These are phyloP conservation scores for Barbatosphaeria neglecta DNA, from an alignment of 495 filamentous ascomycete genomes.

Conservation along the genomic window DNA sequence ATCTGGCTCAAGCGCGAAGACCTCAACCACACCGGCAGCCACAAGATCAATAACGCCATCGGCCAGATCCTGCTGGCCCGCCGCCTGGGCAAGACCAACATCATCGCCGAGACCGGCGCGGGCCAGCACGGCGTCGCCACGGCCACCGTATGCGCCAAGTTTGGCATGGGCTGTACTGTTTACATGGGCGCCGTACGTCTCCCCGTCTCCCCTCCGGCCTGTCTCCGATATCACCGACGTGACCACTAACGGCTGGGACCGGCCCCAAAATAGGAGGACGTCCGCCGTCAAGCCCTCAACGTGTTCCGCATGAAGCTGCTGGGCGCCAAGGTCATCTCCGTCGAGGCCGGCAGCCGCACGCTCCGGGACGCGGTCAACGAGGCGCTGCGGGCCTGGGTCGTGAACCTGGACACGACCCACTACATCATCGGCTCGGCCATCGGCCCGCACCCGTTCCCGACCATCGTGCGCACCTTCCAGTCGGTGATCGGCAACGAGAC, in stretches of 20 bases:
- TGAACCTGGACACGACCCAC: conserved; percentile 76
- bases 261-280: conserved; percentile 50
- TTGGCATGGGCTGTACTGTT: conserved; percentile 89
- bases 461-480: conserved; percentile 92
- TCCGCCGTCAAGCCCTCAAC: conserved; percentile 84
- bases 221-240: not conserved
- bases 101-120: conserved; percentile 94
- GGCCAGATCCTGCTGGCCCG: conserved; percentile 78
- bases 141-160: conserved; percentile 91
- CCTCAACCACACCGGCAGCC: conserved; percentile 73
- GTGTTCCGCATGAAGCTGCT: conserved; percentile 96
- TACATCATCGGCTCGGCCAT: conserved; percentile 96
- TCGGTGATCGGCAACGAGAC: conserved; percentile 89
- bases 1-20: conserved; percentile 96
- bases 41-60: conserved; percentile 97
- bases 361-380: conserved; percentile 95
- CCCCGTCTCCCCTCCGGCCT: too few species aligned
- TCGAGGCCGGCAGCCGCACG: conserved; percentile 74
- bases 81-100: conserved; percentile 77
- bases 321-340: conserved; percentile 75
- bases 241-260: not conserved
- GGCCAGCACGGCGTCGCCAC: conserved; percentile 94
- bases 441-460: conserved; percentile 90
- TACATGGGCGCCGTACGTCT: conserved; percentile 72
- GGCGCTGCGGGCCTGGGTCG: conserved; percentile 80